Base-by-base conservation (phyloP, 495 filamentous ascomycete genomes). In the Tricharina praecox region DNA sequence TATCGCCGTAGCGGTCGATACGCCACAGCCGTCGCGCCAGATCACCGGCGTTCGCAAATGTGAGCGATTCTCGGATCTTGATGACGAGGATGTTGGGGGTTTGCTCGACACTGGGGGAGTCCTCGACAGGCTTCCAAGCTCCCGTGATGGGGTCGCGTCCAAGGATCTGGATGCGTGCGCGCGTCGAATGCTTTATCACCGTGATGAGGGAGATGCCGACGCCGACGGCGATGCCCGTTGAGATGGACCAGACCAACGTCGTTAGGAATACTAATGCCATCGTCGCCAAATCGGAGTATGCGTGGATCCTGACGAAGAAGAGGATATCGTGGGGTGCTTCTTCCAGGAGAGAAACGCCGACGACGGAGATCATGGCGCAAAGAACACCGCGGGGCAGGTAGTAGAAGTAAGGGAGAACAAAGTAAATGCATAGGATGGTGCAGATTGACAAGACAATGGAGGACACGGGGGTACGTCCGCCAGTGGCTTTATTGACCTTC, bases 11-110 rank as follows among this genome's bases (percentile, higher is more conserved):
- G 19, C 82, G 68, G 62, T 96, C 90, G 4, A 97, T 66, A 10
- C 92, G 68, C 13, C 82, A 69, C 3, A 97, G 70, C 5, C 92
- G 70, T 47, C 76, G 79, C 66, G 87, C 93, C 18, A 97, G 68
- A 46, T 90, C 82, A 16, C 92, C 92, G 0, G 92, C 95, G 59
- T 97, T 97, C 45, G 90, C 88, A 55, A 97, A 97, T 0, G 92
- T 96, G 33, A 97, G 68, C 0, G 88, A 88, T 55, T 96, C 92
- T 0, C 90, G 90, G 54, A 97, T 94, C 64, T 94, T 95, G 42
- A 96, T 85, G 51, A 97, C 93, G 26, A 97, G 63, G 48, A 83
- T 88, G 3, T 48, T 20, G 18, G 45, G 45, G 8, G 30, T 39
- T 23, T 48, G 33, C 56, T 93, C 84, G 40, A 96, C 71, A 50